These are phyloP conservation scores for Teunomyces lycoperdinae DNA, from an alignment of 805 yeast species.

Conservation along the genomic window DNA sequence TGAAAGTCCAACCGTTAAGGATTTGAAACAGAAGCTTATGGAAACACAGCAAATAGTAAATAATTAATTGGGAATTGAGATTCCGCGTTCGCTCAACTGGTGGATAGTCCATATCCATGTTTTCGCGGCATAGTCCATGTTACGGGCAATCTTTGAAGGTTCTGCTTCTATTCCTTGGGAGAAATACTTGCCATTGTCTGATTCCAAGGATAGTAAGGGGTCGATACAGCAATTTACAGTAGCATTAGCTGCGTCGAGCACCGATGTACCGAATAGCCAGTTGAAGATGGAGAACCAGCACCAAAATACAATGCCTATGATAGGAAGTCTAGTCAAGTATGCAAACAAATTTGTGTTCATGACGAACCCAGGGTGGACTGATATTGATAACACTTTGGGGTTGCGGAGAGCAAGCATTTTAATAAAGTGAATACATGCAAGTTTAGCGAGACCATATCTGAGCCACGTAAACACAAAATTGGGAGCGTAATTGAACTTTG, in stretches of 20 bases:
- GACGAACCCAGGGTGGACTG: constrained; percentile 86
- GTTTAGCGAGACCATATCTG: constrained; percentile 74
- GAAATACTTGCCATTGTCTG: constrained; percentile 68
- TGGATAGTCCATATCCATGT: constrained; percentile 80
- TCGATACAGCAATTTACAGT: constrained; percentile 62
- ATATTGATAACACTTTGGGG: constrained; percentile 60
- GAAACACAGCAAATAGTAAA: neutral
- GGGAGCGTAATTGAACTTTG: constrained; percentile 57
- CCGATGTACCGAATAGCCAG: constrained; percentile 63
- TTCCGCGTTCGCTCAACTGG: constrained; percentile 50
- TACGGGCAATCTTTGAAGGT: constrained; percentile 57
- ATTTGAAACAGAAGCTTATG: neutral
- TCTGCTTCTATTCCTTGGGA: constrained; percentile 49
- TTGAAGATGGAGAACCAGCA: constrained; percentile 67
- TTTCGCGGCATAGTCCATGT: constrained; percentile 58
- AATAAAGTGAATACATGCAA: constrained; percentile 72
- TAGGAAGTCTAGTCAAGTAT: constrained; percentile 74
- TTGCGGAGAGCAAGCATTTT: constrained; percentile 61
- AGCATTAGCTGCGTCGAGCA: constrained; percentile 69
- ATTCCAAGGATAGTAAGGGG: constrained; percentile 43
- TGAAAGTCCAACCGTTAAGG: neutral
- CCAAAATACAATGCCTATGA: constrained; percentile 76
- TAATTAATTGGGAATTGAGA: constrained; percentile 21
- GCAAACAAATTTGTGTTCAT: constrained; percentile 75
- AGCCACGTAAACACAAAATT: constrained; percentile 72